Evolutionary conservation across 352 stramenopile genomes (phyloP).

Genomic region (Pythium guiyangense): DNA sequence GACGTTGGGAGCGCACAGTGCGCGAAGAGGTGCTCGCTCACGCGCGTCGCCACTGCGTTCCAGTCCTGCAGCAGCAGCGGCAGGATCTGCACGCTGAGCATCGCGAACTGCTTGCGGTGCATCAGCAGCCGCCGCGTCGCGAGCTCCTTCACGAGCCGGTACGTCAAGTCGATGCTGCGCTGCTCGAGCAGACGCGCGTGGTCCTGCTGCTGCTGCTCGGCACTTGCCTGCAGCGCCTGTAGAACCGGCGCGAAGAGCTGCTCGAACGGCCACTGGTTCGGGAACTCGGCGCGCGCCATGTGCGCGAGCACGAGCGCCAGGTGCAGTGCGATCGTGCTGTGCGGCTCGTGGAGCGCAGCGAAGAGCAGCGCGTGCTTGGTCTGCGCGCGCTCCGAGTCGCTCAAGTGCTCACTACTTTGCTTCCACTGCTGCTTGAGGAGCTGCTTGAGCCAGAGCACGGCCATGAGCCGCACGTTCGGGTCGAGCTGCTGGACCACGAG

Average conservation of each 20-base stretch:
- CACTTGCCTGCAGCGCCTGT: conserved; percentile 29
- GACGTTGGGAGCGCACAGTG: conserved; percentile 12
- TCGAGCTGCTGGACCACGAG: conserved; percentile 25
- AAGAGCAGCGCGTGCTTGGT: conserved; percentile 52
- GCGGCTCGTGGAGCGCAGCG: conserved; percentile 62
- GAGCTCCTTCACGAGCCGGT: conserved; percentile 78
- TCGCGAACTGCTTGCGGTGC: conserved; percentile 78
- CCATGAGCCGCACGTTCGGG: conserved; percentile 51
- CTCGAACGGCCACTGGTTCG: conserved; percentile 54
- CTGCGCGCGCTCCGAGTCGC: conserved; percentile 38
- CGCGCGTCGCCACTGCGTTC: conserved; percentile 23
- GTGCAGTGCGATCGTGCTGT: conserved; percentile 49
- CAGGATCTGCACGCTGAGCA: conserved; percentile 63
- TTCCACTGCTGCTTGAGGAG: conserved; percentile 54
- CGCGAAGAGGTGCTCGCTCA: conserved; percentile 28
- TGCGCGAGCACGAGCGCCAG: conserved; percentile 56
- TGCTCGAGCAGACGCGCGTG: conserved; percentile 22
- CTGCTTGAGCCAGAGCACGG: conserved; percentile 79
- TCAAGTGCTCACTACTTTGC: conserved; percentile 17
- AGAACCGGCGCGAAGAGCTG: conserved; percentile 65
- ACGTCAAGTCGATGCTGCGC: conserved; percentile 53
- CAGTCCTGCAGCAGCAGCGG: conserved; percentile 60
- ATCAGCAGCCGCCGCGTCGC: conserved; percentile 68
- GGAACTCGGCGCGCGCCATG: conserved; percentile 76
- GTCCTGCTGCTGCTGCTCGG: conserved; percentile 6